Percentiles rank a stretch among this genome's conserved stretches.
Conservation (phyloP, 768 basidiomycete genomes). For the Lactarius trivialis region DNA sequence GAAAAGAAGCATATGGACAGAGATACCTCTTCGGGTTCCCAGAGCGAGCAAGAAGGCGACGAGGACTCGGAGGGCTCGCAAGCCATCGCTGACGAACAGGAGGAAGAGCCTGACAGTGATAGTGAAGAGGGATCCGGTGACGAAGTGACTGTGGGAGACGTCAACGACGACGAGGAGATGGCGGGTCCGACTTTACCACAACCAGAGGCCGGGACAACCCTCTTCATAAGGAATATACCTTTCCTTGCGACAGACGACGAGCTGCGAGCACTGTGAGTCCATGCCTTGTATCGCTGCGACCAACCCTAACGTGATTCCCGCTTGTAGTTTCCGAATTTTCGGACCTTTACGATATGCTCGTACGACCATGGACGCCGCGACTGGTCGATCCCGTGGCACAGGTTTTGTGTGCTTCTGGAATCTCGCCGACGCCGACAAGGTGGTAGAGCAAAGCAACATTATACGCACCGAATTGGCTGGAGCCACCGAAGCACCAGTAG, state of each 20-base stretch:
- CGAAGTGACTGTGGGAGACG: slow-evolving; percentile 36
- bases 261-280: slow-evolving; percentile 67
- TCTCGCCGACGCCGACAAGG: slow-evolving; percentile 79
- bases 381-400: slow-evolving; percentile 85
- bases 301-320: not conserved
- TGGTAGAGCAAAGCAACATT: slow-evolving; percentile 71
- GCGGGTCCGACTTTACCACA: slow-evolving; percentile 58
- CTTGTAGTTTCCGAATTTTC: slow-evolving; percentile 76
- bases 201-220: slow-evolving; percentile 82
- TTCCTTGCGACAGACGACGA: slow-evolving; percentile 94
- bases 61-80: slow-evolving; percentile 23
- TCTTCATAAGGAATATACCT: slow-evolving; percentile 91
- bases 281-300: not conserved
- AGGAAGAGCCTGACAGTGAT: slow-evolving; percentile 37
- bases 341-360: slow-evolving; percentile 91
- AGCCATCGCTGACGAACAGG: slow-evolving; percentile 35
- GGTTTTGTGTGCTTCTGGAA: slow-evolving; percentile 99
- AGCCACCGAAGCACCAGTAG: slow-evolving; percentile 24
- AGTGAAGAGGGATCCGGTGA: slow-evolving; percentile 34
- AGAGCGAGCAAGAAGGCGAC: slow-evolving; percentile 31
- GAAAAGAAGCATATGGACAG: slow-evolving; percentile 53
- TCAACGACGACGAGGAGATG: slow-evolving; percentile 24
- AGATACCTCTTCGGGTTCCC: slow-evolving; percentile 30
- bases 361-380: slow-evolving; percentile 77
- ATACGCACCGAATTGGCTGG: slow-evolving; percentile 60